These are phyloP conservation scores for Vaccinium myrtillus DNA, from an alignment of 148 eudicot species.

Conservation along the genomic window DNA sequence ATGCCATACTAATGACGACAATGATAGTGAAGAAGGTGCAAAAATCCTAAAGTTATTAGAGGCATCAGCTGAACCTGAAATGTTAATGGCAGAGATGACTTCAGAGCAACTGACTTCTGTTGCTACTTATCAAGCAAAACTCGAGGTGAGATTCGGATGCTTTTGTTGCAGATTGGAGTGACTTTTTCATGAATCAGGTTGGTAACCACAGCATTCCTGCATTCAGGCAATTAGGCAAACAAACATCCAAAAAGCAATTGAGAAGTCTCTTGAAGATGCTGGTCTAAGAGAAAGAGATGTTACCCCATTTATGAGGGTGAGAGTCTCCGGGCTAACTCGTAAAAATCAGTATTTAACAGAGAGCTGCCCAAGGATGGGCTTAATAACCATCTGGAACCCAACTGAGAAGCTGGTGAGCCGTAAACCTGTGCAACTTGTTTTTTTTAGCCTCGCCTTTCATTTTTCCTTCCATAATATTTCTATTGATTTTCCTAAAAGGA, in stretches of 20 bases:
- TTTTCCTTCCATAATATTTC: background rate
- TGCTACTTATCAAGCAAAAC: slow-evolving; percentile 60
- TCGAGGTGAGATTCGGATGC: slow-evolving; percentile 50
- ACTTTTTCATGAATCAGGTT: slow-evolving; percentile 12
- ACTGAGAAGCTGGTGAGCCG: slow-evolving; percentile 68
- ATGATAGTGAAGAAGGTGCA: slow-evolving; percentile 76
- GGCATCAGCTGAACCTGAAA: slow-evolving; percentile 85
- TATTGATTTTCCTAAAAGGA: background rate
- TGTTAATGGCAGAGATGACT: slow-evolving; percentile 92
- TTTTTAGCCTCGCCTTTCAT: background rate
- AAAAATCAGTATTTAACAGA: slow-evolving; percentile 21
- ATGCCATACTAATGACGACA: slow-evolving; percentile 29
- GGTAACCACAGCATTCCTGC: slow-evolving; percentile 7
- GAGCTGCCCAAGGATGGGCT: slow-evolving; percentile 46
- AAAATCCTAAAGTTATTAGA: slow-evolving; percentile 76
- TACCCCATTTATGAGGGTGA: slow-evolving; percentile 79
- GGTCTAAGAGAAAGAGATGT: slow-evolving; percentile 74
- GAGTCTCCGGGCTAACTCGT: slow-evolving; percentile 66
- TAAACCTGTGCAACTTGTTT: background rate
- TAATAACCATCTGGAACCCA: slow-evolving; percentile 93
- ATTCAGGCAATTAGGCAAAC: slow-evolving; percentile 66
- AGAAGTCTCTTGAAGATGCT: slow-evolving; percentile 71
- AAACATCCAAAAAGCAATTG: slow-evolving; percentile 61
- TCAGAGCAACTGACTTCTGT: slow-evolving; percentile 66
- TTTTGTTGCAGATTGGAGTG: slow-evolving; percentile 13